Percentiles rank a stretch among this genome's conserved stretches.
These are phyloP conservation scores for Candida maris DNA, from an alignment of 805 yeast species.

Conservation along the genomic window DNA sequence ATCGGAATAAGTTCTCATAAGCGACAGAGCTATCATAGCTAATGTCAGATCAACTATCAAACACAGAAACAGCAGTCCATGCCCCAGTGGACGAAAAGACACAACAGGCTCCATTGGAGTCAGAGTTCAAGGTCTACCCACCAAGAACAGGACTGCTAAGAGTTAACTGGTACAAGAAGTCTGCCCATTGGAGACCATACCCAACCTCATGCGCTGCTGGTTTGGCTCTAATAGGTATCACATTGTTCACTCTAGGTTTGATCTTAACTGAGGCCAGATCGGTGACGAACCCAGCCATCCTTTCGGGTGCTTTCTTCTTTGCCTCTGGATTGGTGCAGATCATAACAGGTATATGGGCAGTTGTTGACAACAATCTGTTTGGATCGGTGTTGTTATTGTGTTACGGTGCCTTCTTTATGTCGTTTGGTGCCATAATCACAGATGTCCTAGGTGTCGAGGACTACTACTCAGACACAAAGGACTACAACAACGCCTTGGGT, in stretches of 20 bases:
- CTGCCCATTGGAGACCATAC: constrained; percentile 38
- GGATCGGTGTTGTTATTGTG: constrained; percentile 46
- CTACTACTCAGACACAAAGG: constrained; percentile 35
- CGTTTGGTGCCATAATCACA: constrained; percentile 43
- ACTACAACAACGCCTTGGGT: constrained; percentile 41
- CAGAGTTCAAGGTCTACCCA: constrained; percentile 30
- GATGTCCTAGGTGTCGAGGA: constrained; percentile 40
- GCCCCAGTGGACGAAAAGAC: constrained; percentile 8
- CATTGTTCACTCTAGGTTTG: constrained; percentile 47
- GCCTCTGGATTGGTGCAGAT: constrained; percentile 48
- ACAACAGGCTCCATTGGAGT: constrained; percentile 5
- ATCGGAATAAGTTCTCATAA: background rate
- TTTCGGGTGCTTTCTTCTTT: constrained; percentile 42
- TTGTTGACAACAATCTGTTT: constrained; percentile 45
- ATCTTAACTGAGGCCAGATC: constrained; percentile 42
- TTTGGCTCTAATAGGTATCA: constrained; percentile 40
- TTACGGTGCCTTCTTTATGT: constrained; percentile 49
- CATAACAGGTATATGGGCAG: constrained; percentile 50
- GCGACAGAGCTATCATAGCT: background rate
- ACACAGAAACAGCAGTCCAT: constrained; percentile 27
- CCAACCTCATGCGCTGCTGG: constrained; percentile 52
- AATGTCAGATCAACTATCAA: constrained; percentile 26
- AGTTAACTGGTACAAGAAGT: constrained; percentile 42
- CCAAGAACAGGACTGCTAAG: constrained; percentile 40
- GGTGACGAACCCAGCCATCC: constrained; percentile 39